Evolutionary conservation across 352 stramenopile genomes (phyloP), one percentile per base, ranked within the genome.

Genomic region (Globisporangium cystogenes): DNA sequence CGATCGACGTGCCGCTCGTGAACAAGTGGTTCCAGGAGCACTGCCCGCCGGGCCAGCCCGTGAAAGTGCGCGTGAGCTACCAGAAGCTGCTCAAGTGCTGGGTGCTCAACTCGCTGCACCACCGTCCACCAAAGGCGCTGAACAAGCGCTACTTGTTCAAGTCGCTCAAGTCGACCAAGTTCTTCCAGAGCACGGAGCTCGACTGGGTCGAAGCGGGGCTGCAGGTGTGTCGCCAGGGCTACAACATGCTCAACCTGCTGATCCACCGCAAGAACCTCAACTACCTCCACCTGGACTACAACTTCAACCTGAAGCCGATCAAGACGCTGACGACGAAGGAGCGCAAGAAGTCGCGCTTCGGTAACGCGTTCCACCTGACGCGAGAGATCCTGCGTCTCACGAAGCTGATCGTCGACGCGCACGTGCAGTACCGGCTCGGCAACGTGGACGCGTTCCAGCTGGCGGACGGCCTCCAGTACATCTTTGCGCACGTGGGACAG

Each of bases 241-340:
- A 99, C 85, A 99, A 99, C 71, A 99, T 99, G 90, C 82, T 99
- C 29, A 99, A 99, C 67, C 68, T 99, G 50, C 70, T 99, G 26
- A 99, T 99, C 61, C 97, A 99, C 64, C 86, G 97, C 47, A 99
- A 99, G 70, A 98, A 99, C 64, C 72, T 99, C 16, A 99, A 99
- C 67, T 99, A 99, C 68, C 74, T 99, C 35, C 97, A 99, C 76
- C 82, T 99, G 60, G 98, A 99, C 71, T 99, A 99, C 87, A 99
- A 99, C 68, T 99, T 99, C 68, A 99, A 99, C 75, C 69, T 99
- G n/a, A 99, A 99, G 73, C 98, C 98, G 5, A 99, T 98, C 73
- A 99, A 99, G 82, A 99, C 97, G 31, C 76, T 99, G 52, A 99
- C 98, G 12, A 99, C 98, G 3, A 99, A 99, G 72, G 98, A 99